phyloP scores from a whole-genome alignment of 345 rosid genomes.

The Arabis alpina region DNA sequence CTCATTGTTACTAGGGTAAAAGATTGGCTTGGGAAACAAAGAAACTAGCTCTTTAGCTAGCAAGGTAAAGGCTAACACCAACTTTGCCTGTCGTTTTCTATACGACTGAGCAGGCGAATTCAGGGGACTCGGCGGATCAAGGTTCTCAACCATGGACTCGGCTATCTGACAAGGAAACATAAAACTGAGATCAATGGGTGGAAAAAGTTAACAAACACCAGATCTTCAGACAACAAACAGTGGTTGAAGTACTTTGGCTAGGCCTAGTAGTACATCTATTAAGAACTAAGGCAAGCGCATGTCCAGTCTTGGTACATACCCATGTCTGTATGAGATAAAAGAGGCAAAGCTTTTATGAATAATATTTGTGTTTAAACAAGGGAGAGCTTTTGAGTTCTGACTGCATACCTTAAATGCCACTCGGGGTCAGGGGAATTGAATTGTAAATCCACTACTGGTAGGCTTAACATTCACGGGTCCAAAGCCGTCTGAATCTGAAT shows the following conservation, averaged over 20 bases:
- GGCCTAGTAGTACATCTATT: not conserved
- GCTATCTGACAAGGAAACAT: conserved; percentile 23
- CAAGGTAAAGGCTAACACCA: conserved; percentile 2
- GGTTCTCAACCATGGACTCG: conserved; percentile 9
- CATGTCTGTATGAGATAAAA: not conserved
- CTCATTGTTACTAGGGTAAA: conserved; percentile 19
- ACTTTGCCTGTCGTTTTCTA: not conserved
- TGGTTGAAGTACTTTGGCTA: too few relatives aligned
- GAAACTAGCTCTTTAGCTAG: conserved; percentile 33
- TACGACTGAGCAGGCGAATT: conserved; percentile 7
- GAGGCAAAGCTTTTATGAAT: conserved; percentile 19
- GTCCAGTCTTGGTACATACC: not conserved
- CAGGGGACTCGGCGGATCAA: conserved; percentile 5
- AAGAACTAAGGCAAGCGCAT: conserved; percentile 8
- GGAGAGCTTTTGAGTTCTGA: not conserved
- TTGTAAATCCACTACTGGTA: conserved; percentile 63
- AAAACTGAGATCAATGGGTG: conserved; percentile 2
- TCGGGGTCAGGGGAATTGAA: conserved; percentile 54
- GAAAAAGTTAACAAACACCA: too few relatives aligned
- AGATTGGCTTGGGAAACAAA: conserved; percentile 11
- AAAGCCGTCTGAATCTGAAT: conserved; percentile 68
- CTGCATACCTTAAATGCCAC: conserved; percentile 30
- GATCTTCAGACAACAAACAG: not conserved
- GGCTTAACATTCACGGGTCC: conserved; percentile 56
- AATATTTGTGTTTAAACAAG: not conserved